Percentiles rank a stretch among this genome's conserved stretches.
Evolutionary conservation across 2,329 filamentous ascomycete genomes (phyloP).

Genomic region (Colletotrichum caudatum): DNA sequence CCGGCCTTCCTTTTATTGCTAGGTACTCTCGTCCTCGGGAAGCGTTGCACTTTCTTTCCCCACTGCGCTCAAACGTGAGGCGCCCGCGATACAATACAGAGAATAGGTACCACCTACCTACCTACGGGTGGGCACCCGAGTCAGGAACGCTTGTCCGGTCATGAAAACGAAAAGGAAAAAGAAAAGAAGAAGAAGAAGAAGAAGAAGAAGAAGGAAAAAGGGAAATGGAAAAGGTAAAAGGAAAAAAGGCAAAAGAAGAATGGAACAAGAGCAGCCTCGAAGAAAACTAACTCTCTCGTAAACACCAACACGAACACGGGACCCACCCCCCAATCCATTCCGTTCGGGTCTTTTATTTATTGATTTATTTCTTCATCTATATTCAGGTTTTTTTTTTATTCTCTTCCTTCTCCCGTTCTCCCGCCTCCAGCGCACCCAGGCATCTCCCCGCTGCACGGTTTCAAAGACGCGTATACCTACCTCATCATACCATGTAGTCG

Average conservation of each 20-base stretch:
- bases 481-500: background rate
- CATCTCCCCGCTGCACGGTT: background rate
- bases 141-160: conserved; percentile 18
- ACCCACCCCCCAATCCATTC: background rate
- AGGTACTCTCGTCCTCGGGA: conserved; percentile 2
- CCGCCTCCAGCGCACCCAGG: conserved; percentile 2
- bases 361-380: too few relatives aligned
- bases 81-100: background rate
- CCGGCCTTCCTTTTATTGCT: background rate
- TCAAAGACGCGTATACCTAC: background rate
- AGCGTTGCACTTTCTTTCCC: conserved; percentile 17
- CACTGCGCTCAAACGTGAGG: conserved; percentile 5
- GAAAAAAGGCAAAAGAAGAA: background rate
- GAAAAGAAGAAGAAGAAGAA: background rate
- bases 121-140: background rate
- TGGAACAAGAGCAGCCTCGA: background rate
- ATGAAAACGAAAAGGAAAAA: background rate
- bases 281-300: background rate
- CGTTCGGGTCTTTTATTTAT: background rate
- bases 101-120: background rate
- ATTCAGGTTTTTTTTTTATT: background rate
- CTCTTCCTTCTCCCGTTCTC: conserved; percentile 20
- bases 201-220: background rate
- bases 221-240: background rate
- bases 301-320: background rate